A percentile compares a stretch with the other conserved stretches of the same genome.
Conservation (phyloP, 2,329 filamentous ascomycete species). For the Rutstroemia sydowiana region DNA sequence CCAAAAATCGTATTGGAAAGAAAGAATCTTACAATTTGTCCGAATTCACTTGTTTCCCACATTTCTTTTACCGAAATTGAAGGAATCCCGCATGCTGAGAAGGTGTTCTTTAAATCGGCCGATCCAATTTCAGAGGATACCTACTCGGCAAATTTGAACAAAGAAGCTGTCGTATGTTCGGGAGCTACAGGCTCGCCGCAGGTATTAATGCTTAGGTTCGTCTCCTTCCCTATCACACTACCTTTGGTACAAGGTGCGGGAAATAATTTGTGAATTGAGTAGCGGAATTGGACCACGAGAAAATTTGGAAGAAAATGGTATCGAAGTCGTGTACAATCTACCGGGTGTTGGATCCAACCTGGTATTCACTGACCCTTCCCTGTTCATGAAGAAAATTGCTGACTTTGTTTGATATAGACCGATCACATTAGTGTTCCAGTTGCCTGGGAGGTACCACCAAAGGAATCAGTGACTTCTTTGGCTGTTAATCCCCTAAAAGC, state of each 20-base stretch:
- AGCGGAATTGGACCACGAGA: conserved; percentile 8
- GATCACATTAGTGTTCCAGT: conserved; percentile 9
- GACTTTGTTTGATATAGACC: not conserved
- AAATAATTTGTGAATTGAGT: not conserved
- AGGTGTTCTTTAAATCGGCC: not conserved
- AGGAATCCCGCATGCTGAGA: not conserved
- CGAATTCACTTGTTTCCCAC: conserved; percentile 1
- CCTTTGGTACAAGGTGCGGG: too few species aligned
- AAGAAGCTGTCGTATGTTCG: conserved; percentile 10
- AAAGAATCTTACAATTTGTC: conserved; percentile 11
- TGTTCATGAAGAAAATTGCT: not conserved
- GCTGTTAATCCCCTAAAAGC: not conserved
- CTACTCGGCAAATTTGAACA: conserved; percentile 4
- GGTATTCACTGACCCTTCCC: not conserved
- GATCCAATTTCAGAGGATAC: not conserved
- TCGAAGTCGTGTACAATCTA: conserved; percentile 7
- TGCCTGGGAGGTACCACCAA: conserved; percentile 7
- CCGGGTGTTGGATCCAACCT: conserved; percentile 7
- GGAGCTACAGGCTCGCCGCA: conserved; percentile 8
- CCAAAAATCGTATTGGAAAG: conserved; percentile 4
- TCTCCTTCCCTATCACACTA: not conserved
- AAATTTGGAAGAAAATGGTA: conserved; percentile 6
- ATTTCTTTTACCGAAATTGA: not conserved
- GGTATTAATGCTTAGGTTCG: conserved; percentile 12
- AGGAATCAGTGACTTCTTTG: conserved; percentile 1